Evolutionary conservation across 2,329 filamentous ascomycete genomes (phyloP), one percentile per base, ranked within the genome.

Genomic region (Talaromyces verruculosus): DNA sequence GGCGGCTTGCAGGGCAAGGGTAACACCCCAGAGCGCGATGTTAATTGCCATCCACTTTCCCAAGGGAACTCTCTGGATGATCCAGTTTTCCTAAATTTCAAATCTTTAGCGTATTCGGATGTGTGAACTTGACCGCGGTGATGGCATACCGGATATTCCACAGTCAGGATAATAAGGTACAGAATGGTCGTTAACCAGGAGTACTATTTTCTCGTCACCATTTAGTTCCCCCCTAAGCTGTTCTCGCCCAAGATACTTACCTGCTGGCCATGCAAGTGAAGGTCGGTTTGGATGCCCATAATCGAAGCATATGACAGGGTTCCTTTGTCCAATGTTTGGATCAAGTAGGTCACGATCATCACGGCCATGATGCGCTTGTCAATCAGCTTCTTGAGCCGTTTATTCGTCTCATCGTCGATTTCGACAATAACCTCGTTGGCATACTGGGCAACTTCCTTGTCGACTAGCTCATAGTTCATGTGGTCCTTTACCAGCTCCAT

Each of bases 371-470:
- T 59, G 10, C 67, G 67, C 33, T 68, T 68, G 28, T 68, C 64
- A 45, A 68, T 68, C 57, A 64, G 55, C 61, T 65, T 59, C 37
- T 65, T 61, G 13, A 68, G 61, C 19, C 67, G 64, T 62, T 68
- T 68, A 60, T 53, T 68, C 7, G 67, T 68, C 53, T 47, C 53
- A n/a, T 68, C 57, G 37, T 60, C 57, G 15, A 60, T 43, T 28
- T 60, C 37, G 22, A 60, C 37, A 39, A 79, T 80, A 22, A 74
- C 82, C 22, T 83, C 82, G 19, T 83, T 83, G 33, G 87, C 85
- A 78, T 93, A 93, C 74, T 88, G 85, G 60, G 89, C 88, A 41
- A 93, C 80, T 78, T 92, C 90, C 63, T 84, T 82, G 77, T 93
- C 90, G 64, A 92, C 83, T 5, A 60, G 39, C 2, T 60, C 57